A percentile compares a stretch with the other conserved stretches of the same genome.
Conservation (phyloP, 2,329 filamentous ascomycete species). For the Colletotrichum gigasporum region DNA sequence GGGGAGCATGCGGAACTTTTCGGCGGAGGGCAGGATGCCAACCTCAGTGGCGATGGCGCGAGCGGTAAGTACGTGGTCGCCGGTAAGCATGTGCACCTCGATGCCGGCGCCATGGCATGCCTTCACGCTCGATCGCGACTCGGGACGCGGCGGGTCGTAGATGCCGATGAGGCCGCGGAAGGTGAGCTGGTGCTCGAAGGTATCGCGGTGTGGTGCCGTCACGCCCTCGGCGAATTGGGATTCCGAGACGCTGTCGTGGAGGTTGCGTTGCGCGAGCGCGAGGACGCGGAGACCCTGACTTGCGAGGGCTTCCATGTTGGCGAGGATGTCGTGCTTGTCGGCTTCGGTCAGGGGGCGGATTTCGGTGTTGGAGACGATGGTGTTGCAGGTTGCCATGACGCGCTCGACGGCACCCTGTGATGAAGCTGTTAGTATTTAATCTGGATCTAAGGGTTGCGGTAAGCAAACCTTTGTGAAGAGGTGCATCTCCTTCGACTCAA, state of each 20-base stretch:
- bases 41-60: slow-evolving; percentile 70
- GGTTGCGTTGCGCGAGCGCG: slow-evolving; percentile 65
- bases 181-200: slow-evolving; percentile 56
- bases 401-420: slow-evolving; percentile 71
- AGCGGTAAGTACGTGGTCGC: slow-evolving; percentile 72
- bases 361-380: slow-evolving; percentile 38
- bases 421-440: not conserved
- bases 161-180: slow-evolving; percentile 54
- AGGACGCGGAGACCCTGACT: slow-evolving; percentile 73
- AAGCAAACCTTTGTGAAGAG: not conserved
- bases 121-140: slow-evolving; percentile 68
- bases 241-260: slow-evolving; percentile 46
- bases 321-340: slow-evolving; percentile 63
- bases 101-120: slow-evolving; percentile 71
- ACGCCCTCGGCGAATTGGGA: slow-evolving; percentile 49
- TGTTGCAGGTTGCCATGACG: slow-evolving; percentile 67
- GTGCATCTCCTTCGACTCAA: not conserved
- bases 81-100: slow-evolving; percentile 74
- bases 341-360: slow-evolving; percentile 56
- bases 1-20: slow-evolving; percentile 50
- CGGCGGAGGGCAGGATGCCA: slow-evolving; percentile 59
- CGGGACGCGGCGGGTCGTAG: slow-evolving; percentile 76
- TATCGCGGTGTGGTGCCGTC: slow-evolving; percentile 47
- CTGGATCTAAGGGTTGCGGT: too few relatives aligned
- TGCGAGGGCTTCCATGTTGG: slow-evolving; percentile 72